Conservation (phyloP, 257 asterid genomes). For the Solanum ossicruentum region DNA sequence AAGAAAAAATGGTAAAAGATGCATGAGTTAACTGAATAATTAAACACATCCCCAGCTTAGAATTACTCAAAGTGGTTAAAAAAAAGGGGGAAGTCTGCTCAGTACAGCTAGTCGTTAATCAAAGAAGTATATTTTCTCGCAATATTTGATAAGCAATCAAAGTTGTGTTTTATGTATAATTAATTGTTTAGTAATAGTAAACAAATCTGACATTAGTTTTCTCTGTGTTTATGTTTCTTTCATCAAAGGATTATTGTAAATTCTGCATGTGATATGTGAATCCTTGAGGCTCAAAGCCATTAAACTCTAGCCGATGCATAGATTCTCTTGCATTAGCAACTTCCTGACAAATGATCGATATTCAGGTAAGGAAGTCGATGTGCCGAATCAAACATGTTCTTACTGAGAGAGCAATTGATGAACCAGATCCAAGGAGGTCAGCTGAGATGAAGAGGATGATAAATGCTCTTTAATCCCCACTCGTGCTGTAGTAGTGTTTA, state of each 20-base stretch:
- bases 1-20: neutral
- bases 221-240: neutral
- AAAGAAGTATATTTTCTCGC: neutral
- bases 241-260: neutral
- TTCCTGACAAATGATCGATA: neutral
- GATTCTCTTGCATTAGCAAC: neutral
- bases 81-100: neutral
- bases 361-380: slow-evolving; percentile 86
- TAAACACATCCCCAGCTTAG: neutral
- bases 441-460: slow-evolving; percentile 91
- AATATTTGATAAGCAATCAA: neutral
- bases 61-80: neutral
- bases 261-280: neutral
- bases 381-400: slow-evolving; percentile 90
- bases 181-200: neutral
- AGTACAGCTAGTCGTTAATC: neutral
- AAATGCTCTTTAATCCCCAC: slow-evolving; percentile 36
- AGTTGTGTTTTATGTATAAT: neutral
- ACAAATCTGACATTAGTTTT: neutral
- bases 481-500: neutral
- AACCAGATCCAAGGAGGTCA: slow-evolving; percentile 83
- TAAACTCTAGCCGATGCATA: neutral
- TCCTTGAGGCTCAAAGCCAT: neutral
- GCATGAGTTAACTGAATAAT: neutral
- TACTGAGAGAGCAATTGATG: slow-evolving; percentile 93